Evolutionary conservation across 1,284 basidiomycete genomes (phyloP), one percentile per base, ranked within the genome.

Genomic region (Leccinum cinnamomeum): DNA sequence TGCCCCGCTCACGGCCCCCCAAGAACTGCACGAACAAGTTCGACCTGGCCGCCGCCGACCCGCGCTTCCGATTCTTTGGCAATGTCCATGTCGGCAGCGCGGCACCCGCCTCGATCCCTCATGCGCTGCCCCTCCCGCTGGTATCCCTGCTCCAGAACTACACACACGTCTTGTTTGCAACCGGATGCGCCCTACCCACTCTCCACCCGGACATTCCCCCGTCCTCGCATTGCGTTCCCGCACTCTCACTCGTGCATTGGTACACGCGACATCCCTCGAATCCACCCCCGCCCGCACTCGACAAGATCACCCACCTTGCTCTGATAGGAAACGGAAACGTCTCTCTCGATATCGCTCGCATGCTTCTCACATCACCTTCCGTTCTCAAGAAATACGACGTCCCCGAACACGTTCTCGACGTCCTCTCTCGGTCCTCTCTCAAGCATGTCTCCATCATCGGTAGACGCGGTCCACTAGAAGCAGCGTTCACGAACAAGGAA

Each of bases 11-110:
- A 74, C 59, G 7, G 3, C 18, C 41, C 18, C 48, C 44, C 12
- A 44, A 98, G 95, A 99, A 99, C 75, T 98, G 96, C 77, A 94
- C 92, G 53, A 87, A 97, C 79, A 98, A 97, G 77, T 99, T 99
- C 68, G 93, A 95, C 71, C 81, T 83, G 20, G 82, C 85, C 50
- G 89, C 92, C 0, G 66, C 75, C 12, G 94, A 97, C 74, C 79
- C 85, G 1, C 86, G 94, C 5, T 87, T 97, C 67, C 81, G 83
- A 10, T 98, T 96, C 79, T 97, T 97, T 73, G 97, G 97, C 54
- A 98, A 98, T 71, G 89, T 97, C 50, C 88, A 92, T 62, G 78
- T 98, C 55, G 86, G 84, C 18, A 71, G 76, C 61, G 69, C 75
- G 14, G 68, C 75, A 2, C 68, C 68, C 30, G 63, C 70, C 51